Conservation (phyloP, 1,284 basidiomycete species). For the Microbotryomycetes sp. region DNA sequence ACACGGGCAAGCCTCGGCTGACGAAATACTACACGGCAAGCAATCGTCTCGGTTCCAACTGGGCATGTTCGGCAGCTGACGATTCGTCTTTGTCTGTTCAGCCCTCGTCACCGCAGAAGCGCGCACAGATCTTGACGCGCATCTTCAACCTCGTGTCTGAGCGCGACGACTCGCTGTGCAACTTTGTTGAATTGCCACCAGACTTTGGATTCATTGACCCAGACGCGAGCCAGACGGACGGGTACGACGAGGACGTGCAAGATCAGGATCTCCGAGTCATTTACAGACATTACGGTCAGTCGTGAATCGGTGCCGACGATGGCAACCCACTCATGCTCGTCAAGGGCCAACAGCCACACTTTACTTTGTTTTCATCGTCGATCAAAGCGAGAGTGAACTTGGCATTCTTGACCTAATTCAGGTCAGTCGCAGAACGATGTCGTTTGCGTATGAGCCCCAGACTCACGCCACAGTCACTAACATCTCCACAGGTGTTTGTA, state of each 20-base stretch:
- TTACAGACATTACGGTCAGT: conserved; percentile 41
- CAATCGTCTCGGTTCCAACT: background rate
- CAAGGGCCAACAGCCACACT: conserved; percentile 58
- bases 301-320: conserved; percentile 49
- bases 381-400: conserved; percentile 88
- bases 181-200: conserved; percentile 34
- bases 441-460: background rate
- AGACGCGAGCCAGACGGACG: conserved; percentile 7
- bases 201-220: conserved; percentile 14
- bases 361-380: conserved; percentile 95
- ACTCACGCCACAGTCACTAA: background rate
- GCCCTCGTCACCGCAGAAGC: conserved; percentile 50
- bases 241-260: conserved; percentile 28
- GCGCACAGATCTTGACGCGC: conserved; percentile 27
- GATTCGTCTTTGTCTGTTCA: conserved; percentile 57
- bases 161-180: conserved; percentile 36
- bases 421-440: conserved; percentile 47
- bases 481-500: conserved; percentile 71
- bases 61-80: conserved; percentile 51
- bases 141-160: conserved; percentile 32
- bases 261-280: conserved; percentile 46
- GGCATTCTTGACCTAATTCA: conserved; percentile 96
- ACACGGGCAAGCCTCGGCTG: conserved; percentile 77
- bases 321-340: conserved; percentile 11
- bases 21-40: conserved; percentile 76